Conservation (phyloP, 148 eudicot genomes). For the Cornus controversa region DNA sequence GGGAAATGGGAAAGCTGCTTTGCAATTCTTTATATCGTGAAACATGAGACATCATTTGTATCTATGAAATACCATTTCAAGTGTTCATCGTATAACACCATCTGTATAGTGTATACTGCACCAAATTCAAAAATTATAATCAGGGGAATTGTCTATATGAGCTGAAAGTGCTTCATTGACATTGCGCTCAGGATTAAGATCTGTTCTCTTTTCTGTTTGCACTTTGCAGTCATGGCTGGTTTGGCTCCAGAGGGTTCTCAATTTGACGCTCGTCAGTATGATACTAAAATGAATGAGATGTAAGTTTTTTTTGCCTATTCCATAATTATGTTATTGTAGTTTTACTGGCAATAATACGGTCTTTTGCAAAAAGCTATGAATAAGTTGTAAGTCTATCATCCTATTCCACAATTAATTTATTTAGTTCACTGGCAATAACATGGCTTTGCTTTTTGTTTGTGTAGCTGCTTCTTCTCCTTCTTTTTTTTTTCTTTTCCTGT, state of each 20-base stretch:
- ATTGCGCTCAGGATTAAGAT: neutral
- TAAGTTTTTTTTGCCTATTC: conserved; percentile 5
- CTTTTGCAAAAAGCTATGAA: conserved; percentile 6
- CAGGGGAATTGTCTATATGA: neutral
- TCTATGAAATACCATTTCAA: neutral
- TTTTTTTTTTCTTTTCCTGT: neutral
- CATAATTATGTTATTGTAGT: too few species aligned
- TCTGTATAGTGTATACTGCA: neutral
- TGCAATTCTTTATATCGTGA: too few species aligned
- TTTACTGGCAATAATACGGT: too few species aligned
- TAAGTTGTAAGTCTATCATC: conserved; percentile 22
- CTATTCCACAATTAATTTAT: neutral
- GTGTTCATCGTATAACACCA: neutral
- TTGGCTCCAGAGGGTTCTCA: conserved; percentile 25
- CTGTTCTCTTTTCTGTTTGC: conserved; percentile 2
- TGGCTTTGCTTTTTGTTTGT: neutral
- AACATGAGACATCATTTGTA: too few species aligned
- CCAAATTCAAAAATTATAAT: neutral
- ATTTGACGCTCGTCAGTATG: conserved; percentile 33
- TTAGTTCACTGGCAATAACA: neutral
- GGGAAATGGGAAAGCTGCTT: too few species aligned
- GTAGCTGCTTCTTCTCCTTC: neutral
- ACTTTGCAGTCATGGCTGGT: conserved; percentile 25
- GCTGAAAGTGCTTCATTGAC: neutral
- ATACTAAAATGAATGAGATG: conserved; percentile 32